A percentile compares a stretch with the other conserved stretches of the same genome.
Conservation (phyloP, 176 grass and related monocot species). For the Lolium multiflorum region DNA sequence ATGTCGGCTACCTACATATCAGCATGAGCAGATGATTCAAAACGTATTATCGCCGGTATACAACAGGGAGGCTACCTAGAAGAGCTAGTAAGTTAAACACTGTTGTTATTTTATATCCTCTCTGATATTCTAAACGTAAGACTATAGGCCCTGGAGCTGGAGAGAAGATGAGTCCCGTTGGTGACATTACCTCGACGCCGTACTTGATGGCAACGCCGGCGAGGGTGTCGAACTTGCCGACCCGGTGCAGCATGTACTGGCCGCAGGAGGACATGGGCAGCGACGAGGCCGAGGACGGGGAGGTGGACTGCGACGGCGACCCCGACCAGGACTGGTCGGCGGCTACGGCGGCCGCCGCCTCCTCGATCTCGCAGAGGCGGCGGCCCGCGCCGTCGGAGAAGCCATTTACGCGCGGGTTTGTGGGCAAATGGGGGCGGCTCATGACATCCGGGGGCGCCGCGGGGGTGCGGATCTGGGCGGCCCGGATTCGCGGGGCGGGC, state of each 20-base stretch:
- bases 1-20: conserved; percentile 82
- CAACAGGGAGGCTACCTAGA: conserved; percentile 1
- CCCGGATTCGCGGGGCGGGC: conserved; percentile 34
- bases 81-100: conserved; percentile 39
- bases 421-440: conserved; percentile 63
- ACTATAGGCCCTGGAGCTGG: conserved; percentile 7
- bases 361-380: conserved; percentile 61
- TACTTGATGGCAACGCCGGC: conserved; percentile 97
- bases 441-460: conserved; percentile 64
- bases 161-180: conserved; percentile 26
- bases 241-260: conserved; percentile 83
- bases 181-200: conserved; percentile 81
- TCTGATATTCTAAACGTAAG: conserved; percentile 23
- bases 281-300: conserved; percentile 42
- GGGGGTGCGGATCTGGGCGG: conserved; percentile 37
- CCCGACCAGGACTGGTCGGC: conserved; percentile 38
- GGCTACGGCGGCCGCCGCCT: conserved; percentile 48
- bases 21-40: conserved; percentile 7
- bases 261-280: conserved; percentile 61
- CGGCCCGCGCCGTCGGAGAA: conserved; percentile 49
- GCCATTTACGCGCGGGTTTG: conserved; percentile 56
- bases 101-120: conserved; percentile 34
- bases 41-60: conserved; percentile 2
- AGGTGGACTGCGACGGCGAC: conserved; percentile 38
- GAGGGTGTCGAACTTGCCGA: conserved; percentile 92